Evolutionary conservation across 176 grass and related monocot genomes (phyloP).

Genomic region (Juncus effusus): DNA sequence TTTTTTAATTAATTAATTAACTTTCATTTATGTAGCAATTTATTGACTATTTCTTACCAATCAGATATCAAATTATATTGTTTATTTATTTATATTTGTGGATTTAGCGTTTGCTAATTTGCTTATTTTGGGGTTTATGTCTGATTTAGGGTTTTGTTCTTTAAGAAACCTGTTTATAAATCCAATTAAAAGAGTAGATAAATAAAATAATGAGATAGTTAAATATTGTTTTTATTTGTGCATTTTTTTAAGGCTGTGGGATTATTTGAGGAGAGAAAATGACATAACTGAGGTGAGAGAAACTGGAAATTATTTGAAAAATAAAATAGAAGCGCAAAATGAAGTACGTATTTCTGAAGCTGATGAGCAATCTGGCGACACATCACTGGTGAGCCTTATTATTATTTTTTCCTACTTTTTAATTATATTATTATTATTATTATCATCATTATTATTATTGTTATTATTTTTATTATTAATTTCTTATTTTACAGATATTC

Average conservation of each 20-base stretch:
- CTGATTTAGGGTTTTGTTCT: no score
- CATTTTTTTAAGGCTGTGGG: constrained; percentile 15
- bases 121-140: no score
- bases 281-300: not conserved
- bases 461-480: no score
- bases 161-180: no score
- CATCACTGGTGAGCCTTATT: constrained; percentile 3
- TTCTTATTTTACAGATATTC: not conserved
- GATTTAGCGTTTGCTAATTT: no score
- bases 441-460: not conserved
- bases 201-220: not conserved
- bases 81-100: no score
- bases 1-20: not conserved
- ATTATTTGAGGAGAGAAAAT: constrained; percentile 16
- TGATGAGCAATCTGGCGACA: not conserved
- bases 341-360: not conserved
- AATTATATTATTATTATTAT: not conserved
- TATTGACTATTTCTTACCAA: no score
- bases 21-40: constrained; percentile 1
- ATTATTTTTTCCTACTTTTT: constrained; percentile 7
- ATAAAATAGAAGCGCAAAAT: constrained; percentile 5
- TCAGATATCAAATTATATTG: no score
- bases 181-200: no score
- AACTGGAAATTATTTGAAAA: constrained; percentile 2
- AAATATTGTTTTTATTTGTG: not conserved